phyloP scores from a whole-genome alignment of 306 rosid species.

The Psophocarpus tetragonolobus region DNA sequence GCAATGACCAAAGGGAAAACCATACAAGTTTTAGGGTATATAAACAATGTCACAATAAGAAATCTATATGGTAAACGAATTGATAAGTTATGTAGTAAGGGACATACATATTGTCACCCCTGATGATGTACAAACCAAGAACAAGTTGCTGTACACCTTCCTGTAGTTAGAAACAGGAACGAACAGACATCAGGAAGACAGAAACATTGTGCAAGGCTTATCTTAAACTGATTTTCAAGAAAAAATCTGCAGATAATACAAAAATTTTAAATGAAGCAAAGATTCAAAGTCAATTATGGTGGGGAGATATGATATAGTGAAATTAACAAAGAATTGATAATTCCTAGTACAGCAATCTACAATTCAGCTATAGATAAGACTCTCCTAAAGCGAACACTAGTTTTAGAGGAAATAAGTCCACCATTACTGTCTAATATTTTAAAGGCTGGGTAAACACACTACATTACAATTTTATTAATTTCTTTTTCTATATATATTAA shows the following conservation, averaged over 20 bases:
- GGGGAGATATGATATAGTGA: background rate
- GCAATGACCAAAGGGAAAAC: slow-evolving; percentile 40
- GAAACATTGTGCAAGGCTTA: background rate
- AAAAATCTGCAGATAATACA: background rate
- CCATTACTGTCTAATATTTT: background rate
- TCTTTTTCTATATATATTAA: background rate
- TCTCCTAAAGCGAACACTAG: background rate
- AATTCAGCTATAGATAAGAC: background rate
- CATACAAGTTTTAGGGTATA: background rate
- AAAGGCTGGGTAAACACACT: background rate
- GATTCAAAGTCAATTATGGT: background rate
- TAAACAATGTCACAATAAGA: slow-evolving; percentile 3
- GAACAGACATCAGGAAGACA: background rate
- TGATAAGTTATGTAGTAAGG: background rate
- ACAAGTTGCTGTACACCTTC: slow-evolving; percentile 97
- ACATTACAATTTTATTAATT: background rate
- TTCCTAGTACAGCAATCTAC: background rate
- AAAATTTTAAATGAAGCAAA: background rate
- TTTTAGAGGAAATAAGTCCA: background rate
- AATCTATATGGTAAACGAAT: background rate
- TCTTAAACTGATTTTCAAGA: slow-evolving; percentile 3
- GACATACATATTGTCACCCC: slow-evolving; percentile 96
- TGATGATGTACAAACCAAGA: slow-evolving; percentile 84
- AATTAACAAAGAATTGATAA: background rate
- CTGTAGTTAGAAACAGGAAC: slow-evolving; percentile 50